Percentiles rank a stretch among this genome's conserved stretches.
These are phyloP conservation scores for Alternaria sp. DNA, from an alignment of 2,329 filamentous ascomycete species.

Conservation along the genomic window DNA sequence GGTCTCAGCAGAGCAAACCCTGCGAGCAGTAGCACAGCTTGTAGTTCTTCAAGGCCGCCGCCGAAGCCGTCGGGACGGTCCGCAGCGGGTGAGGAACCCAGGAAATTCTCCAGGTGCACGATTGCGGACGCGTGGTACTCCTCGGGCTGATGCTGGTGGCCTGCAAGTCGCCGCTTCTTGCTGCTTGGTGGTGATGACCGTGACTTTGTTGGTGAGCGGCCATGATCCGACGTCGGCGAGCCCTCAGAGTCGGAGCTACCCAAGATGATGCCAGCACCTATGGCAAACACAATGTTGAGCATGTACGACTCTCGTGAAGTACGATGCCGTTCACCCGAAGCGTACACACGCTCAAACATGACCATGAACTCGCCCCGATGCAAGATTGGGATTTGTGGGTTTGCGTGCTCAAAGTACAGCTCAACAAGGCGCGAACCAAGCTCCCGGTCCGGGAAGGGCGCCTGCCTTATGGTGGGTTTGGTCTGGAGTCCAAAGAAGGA, in stretches of 20 bases:
- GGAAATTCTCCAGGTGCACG: slow-evolving; percentile 86
- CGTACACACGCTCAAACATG: slow-evolving; percentile 84
- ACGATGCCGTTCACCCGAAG: slow-evolving; percentile 70
- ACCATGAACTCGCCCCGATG: slow-evolving; percentile 90
- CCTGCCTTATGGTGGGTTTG: slow-evolving; percentile 84
- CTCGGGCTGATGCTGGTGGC: slow-evolving; percentile 80
- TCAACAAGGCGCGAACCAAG: slow-evolving; percentile 77
- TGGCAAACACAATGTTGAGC: slow-evolving; percentile 96
- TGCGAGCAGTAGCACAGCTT: slow-evolving; percentile 89
- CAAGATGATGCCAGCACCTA: slow-evolving; percentile 92
- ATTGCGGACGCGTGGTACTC: slow-evolving; percentile 97
- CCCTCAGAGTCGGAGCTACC: slow-evolving; percentile 56
- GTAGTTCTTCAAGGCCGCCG: slow-evolving; percentile 90
- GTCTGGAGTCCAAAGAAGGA: slow-evolving; percentile 97
- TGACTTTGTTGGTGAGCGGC: slow-evolving; percentile 39
- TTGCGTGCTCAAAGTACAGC: slow-evolving; percentile 95
- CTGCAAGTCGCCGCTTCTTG: slow-evolving; percentile 53
- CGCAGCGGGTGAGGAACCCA: slow-evolving; percentile 69
- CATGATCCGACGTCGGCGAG: slow-evolving; percentile 42
- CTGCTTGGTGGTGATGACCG: slow-evolving; percentile 43
- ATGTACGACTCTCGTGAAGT: slow-evolving; percentile 88
- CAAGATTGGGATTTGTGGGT: slow-evolving; percentile 92
- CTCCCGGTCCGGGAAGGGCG: slow-evolving; percentile 81
- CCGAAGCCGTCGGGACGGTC: slow-evolving; percentile 72
- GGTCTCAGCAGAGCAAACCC: slow-evolving; percentile 91